These are phyloP conservation scores for Phytophthora litchii DNA, from an alignment of 352 stramenopile genomes.

Conservation along the genomic window DNA sequence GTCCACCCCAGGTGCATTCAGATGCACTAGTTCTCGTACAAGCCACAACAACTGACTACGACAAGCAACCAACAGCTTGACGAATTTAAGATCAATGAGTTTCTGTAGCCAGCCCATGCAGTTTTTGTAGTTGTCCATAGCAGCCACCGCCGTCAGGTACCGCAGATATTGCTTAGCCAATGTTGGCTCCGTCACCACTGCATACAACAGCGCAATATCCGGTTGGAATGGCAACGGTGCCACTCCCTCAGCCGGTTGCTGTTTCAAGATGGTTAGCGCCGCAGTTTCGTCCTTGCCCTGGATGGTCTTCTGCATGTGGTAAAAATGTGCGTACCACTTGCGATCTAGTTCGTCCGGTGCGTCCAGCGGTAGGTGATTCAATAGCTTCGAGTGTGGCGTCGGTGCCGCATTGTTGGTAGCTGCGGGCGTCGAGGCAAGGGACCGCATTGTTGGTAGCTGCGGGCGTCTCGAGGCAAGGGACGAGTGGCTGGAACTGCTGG, in stretches of 20 bases:
- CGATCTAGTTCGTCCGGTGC: slow-evolving; percentile 78
- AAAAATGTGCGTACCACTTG: slow-evolving; percentile 89
- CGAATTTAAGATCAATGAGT: slow-evolving; percentile 84
- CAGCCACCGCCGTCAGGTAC: slow-evolving; percentile 67
- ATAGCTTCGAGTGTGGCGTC: slow-evolving; percentile 70
- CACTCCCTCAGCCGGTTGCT: slow-evolving; percentile 41
- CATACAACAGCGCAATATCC: slow-evolving; percentile 81
- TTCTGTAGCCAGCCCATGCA: slow-evolving; percentile 81
- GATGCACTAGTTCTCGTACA: slow-evolving; percentile 77
- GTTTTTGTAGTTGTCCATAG: slow-evolving; percentile 74
- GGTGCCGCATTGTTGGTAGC: slow-evolving; percentile 22
- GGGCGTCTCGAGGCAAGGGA: slow-evolving; percentile 37
- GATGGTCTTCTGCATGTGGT: slow-evolving; percentile 86
- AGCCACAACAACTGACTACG: slow-evolving; percentile 84
- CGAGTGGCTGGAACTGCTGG: slow-evolving; percentile 14
- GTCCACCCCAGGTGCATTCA: slow-evolving; percentile 72
- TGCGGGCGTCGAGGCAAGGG: slow-evolving; percentile 39
- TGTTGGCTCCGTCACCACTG: slow-evolving; percentile 70
- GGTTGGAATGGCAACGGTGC: slow-evolving; percentile 70
- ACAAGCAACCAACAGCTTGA: slow-evolving; percentile 75
- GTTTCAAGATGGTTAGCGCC: slow-evolving; percentile 65
- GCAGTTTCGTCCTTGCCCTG: slow-evolving; percentile 70
- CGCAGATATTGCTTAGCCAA: slow-evolving; percentile 78
- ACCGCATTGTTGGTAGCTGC: slow-evolving; percentile 23
- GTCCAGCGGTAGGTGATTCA: slow-evolving; percentile 79